Base-by-base conservation (phyloP, 2,329 filamentous ascomycete genomes). In the Microdochium trichocladiopsis region DNA sequence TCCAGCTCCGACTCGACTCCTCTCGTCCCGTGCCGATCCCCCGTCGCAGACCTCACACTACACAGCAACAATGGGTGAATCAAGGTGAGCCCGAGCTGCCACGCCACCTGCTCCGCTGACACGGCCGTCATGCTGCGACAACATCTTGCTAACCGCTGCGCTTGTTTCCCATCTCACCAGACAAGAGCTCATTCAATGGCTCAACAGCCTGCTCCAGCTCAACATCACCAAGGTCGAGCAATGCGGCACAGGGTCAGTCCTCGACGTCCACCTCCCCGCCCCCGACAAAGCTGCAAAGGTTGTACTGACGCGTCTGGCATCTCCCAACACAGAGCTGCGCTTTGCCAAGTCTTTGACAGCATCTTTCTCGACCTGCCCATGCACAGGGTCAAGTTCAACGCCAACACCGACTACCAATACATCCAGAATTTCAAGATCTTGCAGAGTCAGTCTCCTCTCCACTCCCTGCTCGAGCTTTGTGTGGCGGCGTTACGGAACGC, bases 201-300 rank as follows among this genome's bases (percentile, higher is more conserved):
- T 97, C 61, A 99, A 99, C 80, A 93, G 89, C 80, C 88, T 99
- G 57, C 85, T 99, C 50, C 91, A 96, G 77, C 87, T 99, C 66
- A 99, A 97, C 77, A 85, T 99, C 65, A 97, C 88, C 65, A 97
- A 96, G 75, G 90, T 99, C 69, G 94, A 99, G 77, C 94, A 99
- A 80, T 97, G 93, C 72, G 94, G 94, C 70, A 97, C 93, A 66
- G 94, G 93, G 93, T 97, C 85, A 64, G 76, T 70, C 57, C 53
- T 41, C 51, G 56, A 55, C 56, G 56, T 60, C 60, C 65, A 58
- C 61, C 63, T 45, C 41, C 4, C 18, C 18, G 36, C 50, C 47
- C 51, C 21, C 8, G 3, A 49, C 36, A 54, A 48, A 55, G n/a
- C n/a, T n/a, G n/a, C n/a, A n/a, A n/a, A n/a, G n/a, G n/a, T 50